Conservation (phyloP, 345 rosid species). For the Gossypium bickii region DNA sequence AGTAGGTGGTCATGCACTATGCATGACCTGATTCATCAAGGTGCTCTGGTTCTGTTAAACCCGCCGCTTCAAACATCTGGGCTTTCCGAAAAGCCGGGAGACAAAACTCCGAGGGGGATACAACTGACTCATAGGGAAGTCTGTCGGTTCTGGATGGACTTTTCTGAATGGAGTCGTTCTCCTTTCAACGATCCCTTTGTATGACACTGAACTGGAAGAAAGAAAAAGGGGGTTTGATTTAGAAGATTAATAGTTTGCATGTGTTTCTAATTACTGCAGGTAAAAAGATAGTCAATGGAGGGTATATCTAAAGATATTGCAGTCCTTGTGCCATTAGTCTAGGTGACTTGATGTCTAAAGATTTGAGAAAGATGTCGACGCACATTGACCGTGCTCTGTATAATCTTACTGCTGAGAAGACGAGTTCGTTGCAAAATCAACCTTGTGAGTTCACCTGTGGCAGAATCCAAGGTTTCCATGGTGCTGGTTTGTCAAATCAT, state of each 20-base stretch:
- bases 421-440: constrained; percentile 17
- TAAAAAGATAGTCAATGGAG: constrained; percentile 36
- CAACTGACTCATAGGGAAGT: too few relatives aligned
- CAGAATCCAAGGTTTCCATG: constrained; percentile 3
- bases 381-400: background rate
- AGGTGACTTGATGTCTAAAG: constrained; percentile 16
- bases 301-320: constrained; percentile 40
- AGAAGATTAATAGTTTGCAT: background rate
- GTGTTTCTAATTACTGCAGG: background rate
- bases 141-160: background rate
- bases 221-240: background rate
- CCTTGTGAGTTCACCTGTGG: constrained; percentile 13
- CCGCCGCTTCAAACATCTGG: too few relatives aligned
- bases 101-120: too few relatives aligned
- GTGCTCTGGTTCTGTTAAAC: too few relatives aligned
- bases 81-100: too few relatives aligned
- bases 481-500: background rate
- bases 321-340: constrained; percentile 44
- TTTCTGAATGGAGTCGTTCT: background rate
- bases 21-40: too few relatives aligned
- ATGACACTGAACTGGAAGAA: background rate
- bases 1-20: too few relatives aligned
- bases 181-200: background rate
- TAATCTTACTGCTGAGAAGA: background rate
- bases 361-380: constrained; percentile 19